Evolutionary conservation across 2,329 filamentous ascomycete species (phyloP).

Genomic region (Cryoendolithus antarcticus): DNA sequence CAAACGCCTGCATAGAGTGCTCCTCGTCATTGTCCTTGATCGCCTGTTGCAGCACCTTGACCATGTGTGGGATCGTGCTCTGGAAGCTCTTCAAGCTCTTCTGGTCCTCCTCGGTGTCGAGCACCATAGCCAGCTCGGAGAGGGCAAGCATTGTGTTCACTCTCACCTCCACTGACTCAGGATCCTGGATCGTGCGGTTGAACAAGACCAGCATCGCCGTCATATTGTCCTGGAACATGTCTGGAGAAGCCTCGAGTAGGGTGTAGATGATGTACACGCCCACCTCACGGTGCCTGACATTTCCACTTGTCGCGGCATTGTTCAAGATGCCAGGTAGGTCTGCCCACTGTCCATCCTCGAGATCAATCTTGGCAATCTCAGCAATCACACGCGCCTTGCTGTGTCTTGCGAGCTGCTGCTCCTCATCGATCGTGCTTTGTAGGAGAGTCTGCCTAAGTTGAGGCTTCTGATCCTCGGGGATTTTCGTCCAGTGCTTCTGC

Average conservation of each 20-base stretch:
- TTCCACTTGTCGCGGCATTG: slow-evolving; percentile 62
- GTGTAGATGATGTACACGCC: slow-evolving; percentile 89
- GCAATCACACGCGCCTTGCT: slow-evolving; percentile 80
- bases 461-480: slow-evolving; percentile 63
- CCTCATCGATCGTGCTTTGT: slow-evolving; percentile 70
- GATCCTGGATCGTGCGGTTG: slow-evolving; percentile 74
- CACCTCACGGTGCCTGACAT: slow-evolving; percentile 72
- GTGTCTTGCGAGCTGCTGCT: slow-evolving; percentile 64
- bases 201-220: slow-evolving; percentile 72
- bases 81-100: slow-evolving; percentile 64
- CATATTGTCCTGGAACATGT: slow-evolving; percentile 72
- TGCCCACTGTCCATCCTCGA: slow-evolving; percentile 73
- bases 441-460: slow-evolving; percentile 72
- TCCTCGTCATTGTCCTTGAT: slow-evolving; percentile 68
- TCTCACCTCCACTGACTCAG: slow-evolving; percentile 80
- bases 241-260: slow-evolving; percentile 75
- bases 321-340: slow-evolving; percentile 70
- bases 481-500: slow-evolving; percentile 69
- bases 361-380: slow-evolving; percentile 72
- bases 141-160: slow-evolving; percentile 90
- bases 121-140: slow-evolving; percentile 72
- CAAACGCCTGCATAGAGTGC: slow-evolving; percentile 78
- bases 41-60: slow-evolving; percentile 73
- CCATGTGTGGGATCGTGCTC: slow-evolving; percentile 72
- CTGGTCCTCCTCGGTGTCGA: slow-evolving; percentile 77